A percentile compares a stretch with the other conserved stretches of the same genome.
Conservation (phyloP, 306 rosid species). For the Rubus idaeus region DNA sequence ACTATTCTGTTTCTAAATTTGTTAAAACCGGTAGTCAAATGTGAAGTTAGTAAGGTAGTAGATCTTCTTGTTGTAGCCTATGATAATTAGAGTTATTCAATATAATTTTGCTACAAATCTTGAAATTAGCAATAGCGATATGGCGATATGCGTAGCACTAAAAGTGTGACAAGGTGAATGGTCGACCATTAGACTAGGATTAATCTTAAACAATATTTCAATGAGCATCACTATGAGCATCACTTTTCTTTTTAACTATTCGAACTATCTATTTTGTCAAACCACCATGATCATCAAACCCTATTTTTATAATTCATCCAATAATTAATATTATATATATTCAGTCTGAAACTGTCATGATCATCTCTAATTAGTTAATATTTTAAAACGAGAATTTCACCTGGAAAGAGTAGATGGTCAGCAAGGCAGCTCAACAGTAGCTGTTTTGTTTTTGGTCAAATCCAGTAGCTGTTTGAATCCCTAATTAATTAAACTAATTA, state of each 20-base stretch:
- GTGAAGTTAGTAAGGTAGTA: too few species aligned
- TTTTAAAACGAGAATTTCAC: constrained; percentile 1
- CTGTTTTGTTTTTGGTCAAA: too few species aligned
- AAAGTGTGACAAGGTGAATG: too few species aligned
- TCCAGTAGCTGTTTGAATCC: neutral
- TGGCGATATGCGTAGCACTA: too few species aligned
- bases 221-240: neutral
- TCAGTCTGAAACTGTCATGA: constrained; percentile 1
- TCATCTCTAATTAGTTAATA: neutral
- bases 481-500: neutral
- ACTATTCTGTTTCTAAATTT: too few species aligned
- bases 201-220: neutral
- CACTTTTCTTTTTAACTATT: neutral
- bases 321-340: too few species aligned
- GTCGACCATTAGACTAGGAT: too few species aligned
- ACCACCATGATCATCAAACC: neutral
- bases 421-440: constrained; percentile 22
- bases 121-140: too few species aligned
- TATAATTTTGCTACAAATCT: too few species aligned
- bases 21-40: too few species aligned
- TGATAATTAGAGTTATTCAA: too few species aligned
- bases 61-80: too few species aligned
- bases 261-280: neutral
- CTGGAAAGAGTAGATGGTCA: constrained; percentile 11
- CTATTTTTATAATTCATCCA: neutral